phyloP scores from a whole-genome alignment of 257 asterid genomes.

The Rauvolfia tetraphylla region DNA sequence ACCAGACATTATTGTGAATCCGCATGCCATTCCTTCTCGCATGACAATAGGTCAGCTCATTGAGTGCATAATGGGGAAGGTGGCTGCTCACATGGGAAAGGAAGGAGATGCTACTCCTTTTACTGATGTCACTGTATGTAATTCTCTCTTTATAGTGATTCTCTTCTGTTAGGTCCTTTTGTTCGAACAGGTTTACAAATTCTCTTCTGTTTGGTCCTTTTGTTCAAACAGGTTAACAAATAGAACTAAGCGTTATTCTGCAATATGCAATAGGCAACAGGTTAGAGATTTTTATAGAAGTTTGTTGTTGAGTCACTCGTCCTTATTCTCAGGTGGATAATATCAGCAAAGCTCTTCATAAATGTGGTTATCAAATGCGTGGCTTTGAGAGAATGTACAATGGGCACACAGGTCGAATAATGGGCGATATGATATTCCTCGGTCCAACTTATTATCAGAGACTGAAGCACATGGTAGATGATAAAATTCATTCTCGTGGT shows the following conservation, averaged over 20 bases:
- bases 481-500: neutral
- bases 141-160: neutral
- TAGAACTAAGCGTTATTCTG: no score
- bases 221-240: neutral
- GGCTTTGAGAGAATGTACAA: neutral
- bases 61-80: neutral
- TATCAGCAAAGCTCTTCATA: neutral
- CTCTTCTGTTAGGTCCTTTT: neutral
- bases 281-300: no score
- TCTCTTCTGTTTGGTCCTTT: neutral
- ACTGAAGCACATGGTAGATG: neutral
- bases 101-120: neutral
- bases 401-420: neutral
- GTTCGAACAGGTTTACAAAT: neutral
- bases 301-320: no score
- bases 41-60: conserved; percentile 1
- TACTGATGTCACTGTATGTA: neutral
- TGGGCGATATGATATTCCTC: neutral
- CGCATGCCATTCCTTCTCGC: neutral
- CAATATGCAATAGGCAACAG: no score
- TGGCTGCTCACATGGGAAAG: neutral
- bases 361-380: neutral
- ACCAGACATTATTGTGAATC: neutral
- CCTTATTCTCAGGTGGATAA: neutral
- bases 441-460: neutral